These are phyloP conservation scores for Dendrobium nobile DNA, from an alignment of 106 monocot species.

Conservation along the genomic window DNA sequence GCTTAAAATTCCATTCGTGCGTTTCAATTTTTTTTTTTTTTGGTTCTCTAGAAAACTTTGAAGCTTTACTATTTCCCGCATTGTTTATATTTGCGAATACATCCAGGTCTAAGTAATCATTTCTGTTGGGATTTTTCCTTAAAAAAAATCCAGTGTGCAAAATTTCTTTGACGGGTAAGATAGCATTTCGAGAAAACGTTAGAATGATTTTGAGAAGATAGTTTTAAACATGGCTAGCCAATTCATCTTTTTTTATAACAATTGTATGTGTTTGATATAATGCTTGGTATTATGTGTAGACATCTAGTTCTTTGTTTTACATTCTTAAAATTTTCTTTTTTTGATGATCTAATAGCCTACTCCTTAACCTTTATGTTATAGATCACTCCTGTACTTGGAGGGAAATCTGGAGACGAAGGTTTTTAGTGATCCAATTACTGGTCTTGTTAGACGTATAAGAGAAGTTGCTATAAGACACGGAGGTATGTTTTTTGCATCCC, in stretches of 20 bases:
- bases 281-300: background rate
- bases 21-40: background rate
- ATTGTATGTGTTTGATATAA: no score
- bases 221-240: background rate
- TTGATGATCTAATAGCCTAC: background rate
- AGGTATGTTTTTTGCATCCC: background rate
- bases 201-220: background rate
- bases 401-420: conserved; percentile 12
- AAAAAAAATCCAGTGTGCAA: background rate
- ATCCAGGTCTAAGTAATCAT: background rate
- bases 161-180: background rate
- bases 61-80: background rate
- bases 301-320: background rate
- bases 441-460: conserved; percentile 9
- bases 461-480: conserved; percentile 3
- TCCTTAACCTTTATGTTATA: conserved; percentile 3
- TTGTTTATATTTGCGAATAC: background rate
- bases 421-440: conserved; percentile 12
- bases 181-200: background rate
- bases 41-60: background rate
- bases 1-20: background rate
- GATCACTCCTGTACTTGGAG: conserved; percentile 11
- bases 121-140: background rate
- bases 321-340: background rate
- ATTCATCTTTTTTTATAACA: background rate